Percentiles rank a stretch among this genome's conserved stretches.
Evolutionary conservation across 495 filamentous ascomycete species (phyloP).

Genomic region (Oleoguttula mirabilis): DNA sequence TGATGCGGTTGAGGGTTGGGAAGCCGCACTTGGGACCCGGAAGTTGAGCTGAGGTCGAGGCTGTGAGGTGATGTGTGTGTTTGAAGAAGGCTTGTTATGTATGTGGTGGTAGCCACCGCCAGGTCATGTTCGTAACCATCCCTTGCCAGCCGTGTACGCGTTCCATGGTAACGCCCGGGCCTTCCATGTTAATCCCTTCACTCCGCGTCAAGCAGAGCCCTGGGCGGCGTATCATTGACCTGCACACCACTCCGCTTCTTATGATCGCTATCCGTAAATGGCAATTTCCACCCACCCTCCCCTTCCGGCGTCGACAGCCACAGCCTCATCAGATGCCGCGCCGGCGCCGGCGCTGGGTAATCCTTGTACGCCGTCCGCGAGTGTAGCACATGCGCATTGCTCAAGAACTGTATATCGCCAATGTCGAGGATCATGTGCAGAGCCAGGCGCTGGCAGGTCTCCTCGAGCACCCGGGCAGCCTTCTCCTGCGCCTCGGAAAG

Average conservation of each 20-base stretch:
- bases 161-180: too few relatives aligned
- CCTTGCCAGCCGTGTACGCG: too few relatives aligned
- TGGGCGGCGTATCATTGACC: slow-evolving; percentile 65
- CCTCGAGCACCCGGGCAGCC: slow-evolving; percentile 25
- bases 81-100: too few relatives aligned
- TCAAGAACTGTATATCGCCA: slow-evolving; percentile 31
- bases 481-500: slow-evolving; percentile 23
- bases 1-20: too few relatives aligned
- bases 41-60: too few relatives aligned
- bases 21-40: too few relatives aligned
- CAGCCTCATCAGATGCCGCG: slow-evolving; percentile 54
- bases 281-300: slow-evolving; percentile 78
- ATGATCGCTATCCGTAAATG: slow-evolving; percentile 66
- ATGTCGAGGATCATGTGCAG: slow-evolving; percentile 33
- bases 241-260: slow-evolving; percentile 81
- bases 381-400: slow-evolving; percentile 29
- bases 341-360: slow-evolving; percentile 25
- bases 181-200: too few relatives aligned
- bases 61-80: too few relatives aligned
- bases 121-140: too few relatives aligned
- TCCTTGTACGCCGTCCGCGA: slow-evolving; percentile 30
- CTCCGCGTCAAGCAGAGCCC: slow-evolving; percentile 59
- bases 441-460: slow-evolving; percentile 23
- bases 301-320: slow-evolving; percentile 72
- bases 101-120: too few relatives aligned